Base-by-base conservation (phyloP, 2,329 filamentous ascomycete species). In the Aspergillus ibericus region DNA sequence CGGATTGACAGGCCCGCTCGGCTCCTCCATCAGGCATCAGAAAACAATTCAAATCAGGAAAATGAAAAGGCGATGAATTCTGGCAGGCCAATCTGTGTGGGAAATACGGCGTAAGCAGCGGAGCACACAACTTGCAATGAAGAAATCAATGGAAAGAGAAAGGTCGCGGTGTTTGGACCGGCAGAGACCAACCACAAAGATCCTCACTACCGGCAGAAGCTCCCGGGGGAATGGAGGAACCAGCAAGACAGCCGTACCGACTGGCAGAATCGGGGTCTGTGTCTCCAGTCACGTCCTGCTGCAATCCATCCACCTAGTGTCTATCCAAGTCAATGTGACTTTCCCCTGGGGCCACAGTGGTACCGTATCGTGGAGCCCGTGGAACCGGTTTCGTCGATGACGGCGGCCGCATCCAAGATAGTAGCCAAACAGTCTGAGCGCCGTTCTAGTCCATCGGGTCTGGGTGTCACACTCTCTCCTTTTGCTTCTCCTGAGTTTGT, bases 321-420 rank as follows among this genome's bases (percentile, higher is more conserved):
- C 9, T 35, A 29, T 32, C 50, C 13, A 20, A 49, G 38, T 38
- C 51, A 53, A 58, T 40, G 56, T 56, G 46, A 54, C 58, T 59
- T 40, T 20, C 49, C 59, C 34, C 35, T 60, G 57, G 52, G 58
- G 60, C 58, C 55, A 59, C 52, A 60, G 66, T 68, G 63, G 63
- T 62, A 68, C 67, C 51, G 58, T 35, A 57, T 61, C 62, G 58
- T 64, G 63, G 63, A 62, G 44, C 58, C 62, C 57, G 65, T 67
- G 66, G 63, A 65, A 67, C 67, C 62, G 47, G 49, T 55, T 56
- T 51, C 55, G 55, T 62, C 53, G 55, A 57, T 36, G 53, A 58
- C 56, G 55, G 44, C 56, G 58, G 58, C 58, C 57, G 55, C 57
- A 58, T 57, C 52, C 54, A 29, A 57, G 59, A 64, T 63, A 59